Evolutionary conservation across 2,329 filamentous ascomycete genomes (phyloP).

Genomic region (Ascochyta viciae-villosae): DNA sequence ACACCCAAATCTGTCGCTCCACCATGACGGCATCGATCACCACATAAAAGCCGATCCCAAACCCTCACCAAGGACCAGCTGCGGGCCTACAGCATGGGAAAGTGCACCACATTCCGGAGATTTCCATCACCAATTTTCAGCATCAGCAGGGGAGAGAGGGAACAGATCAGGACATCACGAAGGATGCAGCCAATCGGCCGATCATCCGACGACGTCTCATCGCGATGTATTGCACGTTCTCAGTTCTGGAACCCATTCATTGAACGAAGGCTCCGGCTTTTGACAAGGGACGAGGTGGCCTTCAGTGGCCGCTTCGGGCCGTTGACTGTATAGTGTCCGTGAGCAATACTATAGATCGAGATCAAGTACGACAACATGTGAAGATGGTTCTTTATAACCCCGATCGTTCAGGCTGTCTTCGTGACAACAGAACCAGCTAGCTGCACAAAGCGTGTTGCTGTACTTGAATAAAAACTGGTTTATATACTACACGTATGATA

Average conservation of each 20-base stretch:
- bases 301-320: slow-evolving; percentile 9
- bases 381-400: background rate
- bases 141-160: slow-evolving; percentile 1
- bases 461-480: too few relatives aligned
- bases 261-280: background rate
- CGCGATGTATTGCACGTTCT: slow-evolving; percentile 1
- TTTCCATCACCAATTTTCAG: slow-evolving; percentile 5
- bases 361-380: background rate
- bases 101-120: slow-evolving; percentile 6
- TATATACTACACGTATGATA: too few relatives aligned
- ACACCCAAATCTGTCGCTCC: slow-evolving; percentile 5
- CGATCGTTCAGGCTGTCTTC: too few relatives aligned
- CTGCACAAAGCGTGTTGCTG: too few relatives aligned
- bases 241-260: background rate
- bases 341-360: slow-evolving; percentile 7
- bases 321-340: background rate
- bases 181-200: slow-evolving; percentile 12
- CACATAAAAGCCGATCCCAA: slow-evolving; percentile 15
- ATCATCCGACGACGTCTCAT: background rate
- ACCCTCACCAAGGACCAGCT: background rate
- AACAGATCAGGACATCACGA: background rate
- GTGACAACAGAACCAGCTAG: too few relatives aligned
- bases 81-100: slow-evolving; percentile 9
- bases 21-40: slow-evolving; percentile 19
- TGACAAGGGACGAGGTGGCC: background rate